These are phyloP conservation scores for Fraxinus baroniana DNA, from an alignment of 305 asterid species.

Conservation along the genomic window DNA sequence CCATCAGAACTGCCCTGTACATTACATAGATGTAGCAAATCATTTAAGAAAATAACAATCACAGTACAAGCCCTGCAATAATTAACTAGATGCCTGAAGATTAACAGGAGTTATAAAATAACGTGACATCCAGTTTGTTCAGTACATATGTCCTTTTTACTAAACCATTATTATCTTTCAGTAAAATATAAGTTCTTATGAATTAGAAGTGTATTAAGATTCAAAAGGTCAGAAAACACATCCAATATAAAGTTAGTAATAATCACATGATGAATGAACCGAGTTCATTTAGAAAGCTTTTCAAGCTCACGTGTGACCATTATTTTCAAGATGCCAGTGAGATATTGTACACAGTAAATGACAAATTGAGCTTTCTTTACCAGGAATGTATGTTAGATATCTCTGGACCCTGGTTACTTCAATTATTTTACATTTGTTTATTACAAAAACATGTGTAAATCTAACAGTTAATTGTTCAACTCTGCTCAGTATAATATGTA, in stretches of 20 bases:
- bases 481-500: no score
- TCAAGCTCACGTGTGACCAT: background rate
- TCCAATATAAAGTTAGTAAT: background rate
- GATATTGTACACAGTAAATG: background rate
- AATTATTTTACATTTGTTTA: no score
- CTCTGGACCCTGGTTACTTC: no score
- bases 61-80: background rate
- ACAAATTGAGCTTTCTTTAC: background rate
- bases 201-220: background rate
- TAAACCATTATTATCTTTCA: background rate
- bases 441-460: no score
- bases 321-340: background rate
- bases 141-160: background rate
- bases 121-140: background rate
- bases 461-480: no score
- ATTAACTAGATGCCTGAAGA: background rate
- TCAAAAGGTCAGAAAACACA: background rate
- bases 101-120: background rate
- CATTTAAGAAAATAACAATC: background rate
- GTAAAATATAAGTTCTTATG: background rate
- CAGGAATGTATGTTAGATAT: no score
- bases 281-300: background rate
- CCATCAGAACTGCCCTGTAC: conserved; percentile 47
- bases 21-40: conserved; percentile 15
- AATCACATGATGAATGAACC: background rate